Conservation (phyloP, 208 protist genomes). For the Crithidia mellificae region DNA sequence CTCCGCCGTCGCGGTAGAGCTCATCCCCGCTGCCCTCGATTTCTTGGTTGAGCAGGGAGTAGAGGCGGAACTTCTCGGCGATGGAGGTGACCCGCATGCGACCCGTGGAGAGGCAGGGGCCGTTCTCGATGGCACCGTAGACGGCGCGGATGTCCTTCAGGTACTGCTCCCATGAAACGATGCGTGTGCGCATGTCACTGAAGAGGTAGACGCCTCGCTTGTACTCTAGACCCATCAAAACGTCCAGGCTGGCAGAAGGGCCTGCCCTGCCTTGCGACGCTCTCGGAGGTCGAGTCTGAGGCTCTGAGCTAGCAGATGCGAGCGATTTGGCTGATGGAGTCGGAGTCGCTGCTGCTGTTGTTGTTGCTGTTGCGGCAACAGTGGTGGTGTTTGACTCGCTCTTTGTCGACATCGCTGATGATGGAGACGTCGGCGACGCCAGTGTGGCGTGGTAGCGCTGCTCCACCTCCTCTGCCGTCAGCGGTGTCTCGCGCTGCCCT, state of each 20-base stretch:
- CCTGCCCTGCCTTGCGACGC: background rate
- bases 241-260: constrained; percentile 1
- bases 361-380: background rate
- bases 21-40: constrained; percentile 54
- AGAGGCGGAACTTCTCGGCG: constrained; percentile 82
- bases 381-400: background rate
- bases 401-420: background rate
- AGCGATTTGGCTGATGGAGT: background rate
- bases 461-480: constrained; percentile 40
- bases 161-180: constrained; percentile 78
- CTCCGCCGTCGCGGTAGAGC: constrained; percentile 55
- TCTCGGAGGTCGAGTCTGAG: background rate
- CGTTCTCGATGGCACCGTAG: constrained; percentile 80
- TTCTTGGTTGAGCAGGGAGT: constrained; percentile 79
- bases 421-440: background rate
- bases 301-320: too few relatives aligned
- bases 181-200: constrained; percentile 59
- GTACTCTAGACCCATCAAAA: constrained; percentile 31
- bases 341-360: background rate
- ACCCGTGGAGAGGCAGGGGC: constrained; percentile 83
- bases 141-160: constrained; percentile 62
- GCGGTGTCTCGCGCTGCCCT: constrained; percentile 48
- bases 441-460: constrained; percentile 4
- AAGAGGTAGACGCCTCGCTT: constrained; percentile 59
- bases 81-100: constrained; percentile 75